Conservation (phyloP, 805 yeast genomes). For the Ogataea salicorniae region DNA sequence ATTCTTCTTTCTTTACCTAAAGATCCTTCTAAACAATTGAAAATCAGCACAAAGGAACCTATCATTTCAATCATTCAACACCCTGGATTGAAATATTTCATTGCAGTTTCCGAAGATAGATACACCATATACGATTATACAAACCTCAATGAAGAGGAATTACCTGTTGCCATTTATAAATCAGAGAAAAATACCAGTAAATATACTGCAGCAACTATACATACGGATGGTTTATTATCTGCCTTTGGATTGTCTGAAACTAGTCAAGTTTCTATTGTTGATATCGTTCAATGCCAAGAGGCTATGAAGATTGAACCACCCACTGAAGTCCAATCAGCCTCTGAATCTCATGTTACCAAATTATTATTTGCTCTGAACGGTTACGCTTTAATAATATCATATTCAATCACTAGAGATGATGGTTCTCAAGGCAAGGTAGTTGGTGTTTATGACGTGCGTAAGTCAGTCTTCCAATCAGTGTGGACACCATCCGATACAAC, state of each 20-base stretch:
- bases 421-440: neutral
- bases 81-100: neutral
- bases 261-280: slow-evolving; percentile 34
- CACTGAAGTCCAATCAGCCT: neutral
- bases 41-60: neutral
- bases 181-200: too few relatives aligned
- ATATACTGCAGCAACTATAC: slow-evolving; percentile 18
- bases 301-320: slow-evolving; percentile 30
- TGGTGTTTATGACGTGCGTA: slow-evolving; percentile 2
- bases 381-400: slow-evolving; percentile 41
- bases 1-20: neutral
- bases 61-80: neutral
- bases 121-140: neutral
- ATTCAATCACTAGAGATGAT: neutral
- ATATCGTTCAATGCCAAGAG: slow-evolving; percentile 33
- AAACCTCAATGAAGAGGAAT: neutral
- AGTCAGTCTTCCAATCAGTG: slow-evolving; percentile 4
- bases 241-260: slow-evolving; percentile 32
- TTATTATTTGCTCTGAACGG: slow-evolving; percentile 59
- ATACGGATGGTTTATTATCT: slow-evolving; percentile 35
- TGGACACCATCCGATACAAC: neutral
- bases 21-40: too few relatives aligned
- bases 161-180: neutral
- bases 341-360: slow-evolving; percentile 19
- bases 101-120: neutral